Conservation (phyloP, 768 basidiomycete genomes). For the Kockovaella imperatae region DNA sequence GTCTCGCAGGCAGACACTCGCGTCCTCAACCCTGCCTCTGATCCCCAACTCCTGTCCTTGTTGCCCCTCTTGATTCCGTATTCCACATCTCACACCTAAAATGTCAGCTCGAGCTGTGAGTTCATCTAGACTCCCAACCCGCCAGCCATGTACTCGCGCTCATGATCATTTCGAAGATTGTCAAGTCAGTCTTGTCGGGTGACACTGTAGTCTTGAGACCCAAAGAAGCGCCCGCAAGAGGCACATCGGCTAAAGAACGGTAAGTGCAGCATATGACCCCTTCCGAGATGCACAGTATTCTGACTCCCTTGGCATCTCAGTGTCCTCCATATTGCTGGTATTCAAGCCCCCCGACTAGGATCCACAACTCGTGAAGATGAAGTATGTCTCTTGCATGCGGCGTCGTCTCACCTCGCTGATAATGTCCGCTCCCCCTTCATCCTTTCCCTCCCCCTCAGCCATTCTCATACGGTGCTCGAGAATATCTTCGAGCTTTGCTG, state of each 20-base stretch:
- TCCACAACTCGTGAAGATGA: conserved; percentile 80
- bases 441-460: conserved; percentile 49
- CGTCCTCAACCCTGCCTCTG: too few relatives aligned
- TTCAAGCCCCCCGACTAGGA: conserved; percentile 76
- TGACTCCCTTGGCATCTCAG: conserved; percentile 47
- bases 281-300: background rate
- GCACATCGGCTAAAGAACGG: conserved; percentile 87
- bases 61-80: too few relatives aligned
- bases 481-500: conserved; percentile 72
- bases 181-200: conserved; percentile 83
- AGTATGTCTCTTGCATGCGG: conserved; percentile 47
- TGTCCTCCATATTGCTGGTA: conserved; percentile 79
- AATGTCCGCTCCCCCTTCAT: background rate
- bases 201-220: conserved; percentile 75
- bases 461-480: conserved; percentile 87
- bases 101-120: too few relatives aligned
- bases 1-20: too few relatives aligned
- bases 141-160: too few relatives aligned
- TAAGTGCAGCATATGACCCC: conserved; percentile 39
- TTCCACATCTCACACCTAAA: too few relatives aligned
- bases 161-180: too few relatives aligned
- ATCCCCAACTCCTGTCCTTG: too few relatives aligned
- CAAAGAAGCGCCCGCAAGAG: conserved; percentile 60
- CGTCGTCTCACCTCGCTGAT: background rate
- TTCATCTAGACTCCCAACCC: too few relatives aligned